These are phyloP conservation scores for Ceratobasidium theobromae DNA, from an alignment of 1,284 basidiomycete species.

Conservation along the genomic window DNA sequence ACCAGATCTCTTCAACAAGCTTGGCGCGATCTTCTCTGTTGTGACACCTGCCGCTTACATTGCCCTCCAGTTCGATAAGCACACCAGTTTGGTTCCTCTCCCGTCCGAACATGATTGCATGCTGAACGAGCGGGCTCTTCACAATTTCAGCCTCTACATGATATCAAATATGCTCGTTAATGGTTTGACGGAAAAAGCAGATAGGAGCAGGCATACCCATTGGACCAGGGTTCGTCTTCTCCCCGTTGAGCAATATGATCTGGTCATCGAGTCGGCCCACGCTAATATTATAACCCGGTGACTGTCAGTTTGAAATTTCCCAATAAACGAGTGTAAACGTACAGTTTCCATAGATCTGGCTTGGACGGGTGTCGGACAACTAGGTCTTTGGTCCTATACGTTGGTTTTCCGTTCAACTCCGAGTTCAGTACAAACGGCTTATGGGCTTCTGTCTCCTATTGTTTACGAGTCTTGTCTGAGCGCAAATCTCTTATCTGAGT, in stretches of 20 bases:
- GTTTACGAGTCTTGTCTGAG: neutral
- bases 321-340: neutral
- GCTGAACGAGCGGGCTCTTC: slow-evolving; percentile 44
- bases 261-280: slow-evolving; percentile 32
- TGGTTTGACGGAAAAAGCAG: slow-evolving; percentile 35
- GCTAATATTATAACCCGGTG: neutral
- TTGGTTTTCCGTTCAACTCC: slow-evolving; percentile 2
- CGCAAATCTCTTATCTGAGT: neutral
- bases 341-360: slow-evolving; percentile 12
- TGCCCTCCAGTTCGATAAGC: slow-evolving; percentile 46
- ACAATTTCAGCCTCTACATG: slow-evolving; percentile 39
- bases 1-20: slow-evolving; percentile 47
- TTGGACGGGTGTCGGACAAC: slow-evolving; percentile 29
- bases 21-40: slow-evolving; percentile 41
- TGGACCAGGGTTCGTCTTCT: slow-evolving; percentile 48
- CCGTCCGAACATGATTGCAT: slow-evolving; percentile 47
- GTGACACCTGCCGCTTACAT: slow-evolving; percentile 42
- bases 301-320: neutral
- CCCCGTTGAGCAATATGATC: slow-evolving; percentile 31
- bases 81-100: slow-evolving; percentile 49
- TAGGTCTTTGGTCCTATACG: slow-evolving; percentile 28
- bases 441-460: slow-evolving; percentile 3
- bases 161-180: slow-evolving; percentile 39
- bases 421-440: slow-evolving; percentile 26
- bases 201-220: slow-evolving; percentile 46